These are phyloP conservation scores for Helichrysum umbraculigerum DNA, from an alignment of 129 eudicot genomes.

Conservation along the genomic window DNA sequence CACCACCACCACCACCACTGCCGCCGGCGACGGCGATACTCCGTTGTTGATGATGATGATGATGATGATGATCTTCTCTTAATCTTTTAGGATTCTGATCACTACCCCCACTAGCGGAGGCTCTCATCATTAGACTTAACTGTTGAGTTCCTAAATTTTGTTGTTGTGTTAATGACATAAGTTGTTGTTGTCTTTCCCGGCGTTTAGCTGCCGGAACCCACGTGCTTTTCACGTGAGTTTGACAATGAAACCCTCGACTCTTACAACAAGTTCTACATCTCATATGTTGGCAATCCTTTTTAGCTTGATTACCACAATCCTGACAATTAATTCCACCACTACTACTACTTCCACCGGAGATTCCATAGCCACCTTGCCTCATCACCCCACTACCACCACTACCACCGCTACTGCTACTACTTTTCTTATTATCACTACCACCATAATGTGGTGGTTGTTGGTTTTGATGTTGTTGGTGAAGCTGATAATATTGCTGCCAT, in stretches of 20 bases:
- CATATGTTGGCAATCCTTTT: slow-evolving; percentile 73
- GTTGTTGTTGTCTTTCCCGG: slow-evolving; percentile 72
- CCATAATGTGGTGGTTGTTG: slow-evolving; percentile 30
- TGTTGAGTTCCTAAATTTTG: slow-evolving; percentile 34
- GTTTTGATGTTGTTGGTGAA: slow-evolving; percentile 37
- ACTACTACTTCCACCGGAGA: slow-evolving; percentile 28
- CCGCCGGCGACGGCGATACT: slow-evolving; percentile 18
- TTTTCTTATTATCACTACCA: slow-evolving; percentile 31
- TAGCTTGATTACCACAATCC: slow-evolving; percentile 91
- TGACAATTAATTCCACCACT: slow-evolving; percentile 63
- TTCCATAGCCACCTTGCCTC: slow-evolving; percentile 48
- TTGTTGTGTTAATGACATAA: slow-evolving; percentile 32
- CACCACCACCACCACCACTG: slow-evolving; percentile 26
- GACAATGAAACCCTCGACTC: slow-evolving; percentile 72
- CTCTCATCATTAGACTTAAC: slow-evolving; percentile 44
- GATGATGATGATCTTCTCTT: slow-evolving; percentile 41
- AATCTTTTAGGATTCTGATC: slow-evolving; percentile 38
- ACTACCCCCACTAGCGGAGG: slow-evolving; percentile 19
- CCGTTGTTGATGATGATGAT: slow-evolving; percentile 13
- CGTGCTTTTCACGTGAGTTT: slow-evolving; percentile 84
- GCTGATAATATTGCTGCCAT: slow-evolving; percentile 74
- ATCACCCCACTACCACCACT: slow-evolving; percentile 22
- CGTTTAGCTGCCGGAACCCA: slow-evolving; percentile 96
- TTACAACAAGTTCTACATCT: slow-evolving; percentile 88
- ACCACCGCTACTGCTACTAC: slow-evolving; percentile 9